phyloP scores from a whole-genome alignment of 805 yeast genomes.

The Suhomyces emberorum region DNA sequence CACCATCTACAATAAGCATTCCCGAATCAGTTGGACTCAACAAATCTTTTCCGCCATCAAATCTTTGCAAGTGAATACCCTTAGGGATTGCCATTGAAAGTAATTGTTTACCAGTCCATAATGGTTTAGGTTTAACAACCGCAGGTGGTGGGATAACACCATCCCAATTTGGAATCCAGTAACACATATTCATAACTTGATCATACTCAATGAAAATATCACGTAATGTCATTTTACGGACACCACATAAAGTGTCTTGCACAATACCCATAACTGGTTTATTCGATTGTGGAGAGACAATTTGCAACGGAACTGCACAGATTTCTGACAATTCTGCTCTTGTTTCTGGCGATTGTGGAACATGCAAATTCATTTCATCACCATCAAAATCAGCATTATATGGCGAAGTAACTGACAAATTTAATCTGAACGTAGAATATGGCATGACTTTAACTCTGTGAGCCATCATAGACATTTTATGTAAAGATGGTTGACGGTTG shows the following conservation, averaged over 20 bases:
- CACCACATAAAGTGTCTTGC: constrained; percentile 97
- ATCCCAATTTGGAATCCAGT: constrained; percentile 99
- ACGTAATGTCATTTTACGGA: constrained; percentile 90
- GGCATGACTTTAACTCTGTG: constrained; percentile 99
- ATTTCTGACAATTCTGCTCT: constrained; percentile 93
- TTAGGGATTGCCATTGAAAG: constrained; percentile 89
- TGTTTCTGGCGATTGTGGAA: constrained; percentile 97
- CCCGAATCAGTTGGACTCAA: constrained; percentile 90
- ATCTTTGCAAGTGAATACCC: constrained; percentile 92
- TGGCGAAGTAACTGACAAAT: constrained; percentile 97
- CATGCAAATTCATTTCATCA: constrained; percentile 99
- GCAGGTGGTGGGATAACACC: constrained; percentile 97
- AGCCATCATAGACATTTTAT: constrained; percentile 99
- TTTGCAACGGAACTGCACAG: constrained; percentile 96
- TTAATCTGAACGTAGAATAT: constrained; percentile 93
- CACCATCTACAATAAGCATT: constrained; percentile 93
- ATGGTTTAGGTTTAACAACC: constrained; percentile 86
- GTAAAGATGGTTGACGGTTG: constrained; percentile 98
- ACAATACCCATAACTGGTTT: constrained; percentile 99
- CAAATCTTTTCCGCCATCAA: constrained; percentile 84
- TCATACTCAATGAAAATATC: constrained; percentile 87
- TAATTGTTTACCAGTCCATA: constrained; percentile 98
- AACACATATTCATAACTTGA: constrained; percentile 92
- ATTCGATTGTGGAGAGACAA: constrained; percentile 97
- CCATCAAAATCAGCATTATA: constrained; percentile 99